Percentiles rank a stretch among this genome's conserved stretches.
These are phyloP conservation scores for Pythium dissotocum DNA, from an alignment of 352 stramenopile species.

Conservation along the genomic window DNA sequence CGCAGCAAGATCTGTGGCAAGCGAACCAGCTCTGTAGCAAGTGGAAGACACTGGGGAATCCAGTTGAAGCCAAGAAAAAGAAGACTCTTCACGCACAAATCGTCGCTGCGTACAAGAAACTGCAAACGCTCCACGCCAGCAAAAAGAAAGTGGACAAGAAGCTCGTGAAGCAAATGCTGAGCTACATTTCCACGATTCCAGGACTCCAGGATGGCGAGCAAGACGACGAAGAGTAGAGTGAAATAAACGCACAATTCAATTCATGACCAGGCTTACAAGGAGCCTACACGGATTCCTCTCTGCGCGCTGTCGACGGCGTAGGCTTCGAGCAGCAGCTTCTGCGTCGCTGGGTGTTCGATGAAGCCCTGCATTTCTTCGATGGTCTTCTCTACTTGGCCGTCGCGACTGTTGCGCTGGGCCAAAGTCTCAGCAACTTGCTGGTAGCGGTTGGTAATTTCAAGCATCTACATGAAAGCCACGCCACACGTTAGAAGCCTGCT, in stretches of 20 bases:
- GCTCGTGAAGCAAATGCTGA: slow-evolving; percentile 83
- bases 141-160: slow-evolving; percentile 85
- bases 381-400: slow-evolving; percentile 68
- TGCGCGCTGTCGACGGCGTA: slow-evolving; percentile 60
- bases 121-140: slow-evolving; percentile 67
- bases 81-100: slow-evolving; percentile 52
- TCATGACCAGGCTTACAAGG: slow-evolving; percentile 21
- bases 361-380: slow-evolving; percentile 77
- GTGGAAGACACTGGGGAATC: slow-evolving; percentile 37
- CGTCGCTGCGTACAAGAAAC: slow-evolving; percentile 62
- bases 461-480: slow-evolving; percentile 45
- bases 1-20: slow-evolving; percentile 66
- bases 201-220: slow-evolving; percentile 41
- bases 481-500: neutral
- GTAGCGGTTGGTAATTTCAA: slow-evolving; percentile 73
- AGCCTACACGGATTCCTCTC: slow-evolving; percentile 71
- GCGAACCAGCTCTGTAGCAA: slow-evolving; percentile 63
- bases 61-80: slow-evolving; percentile 33
- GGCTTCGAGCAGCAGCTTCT: slow-evolving; percentile 67
- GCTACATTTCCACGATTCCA: slow-evolving; percentile 72
- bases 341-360: slow-evolving; percentile 69
- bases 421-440: slow-evolving; percentile 72
- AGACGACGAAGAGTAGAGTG: slow-evolving; percentile 13
- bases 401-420: slow-evolving; percentile 55
- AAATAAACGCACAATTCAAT: neutral